Evolutionary conservation across 1,284 basidiomycete genomes (phyloP).

Genomic region (Apiotrichum mycotoxinovorans): DNA sequence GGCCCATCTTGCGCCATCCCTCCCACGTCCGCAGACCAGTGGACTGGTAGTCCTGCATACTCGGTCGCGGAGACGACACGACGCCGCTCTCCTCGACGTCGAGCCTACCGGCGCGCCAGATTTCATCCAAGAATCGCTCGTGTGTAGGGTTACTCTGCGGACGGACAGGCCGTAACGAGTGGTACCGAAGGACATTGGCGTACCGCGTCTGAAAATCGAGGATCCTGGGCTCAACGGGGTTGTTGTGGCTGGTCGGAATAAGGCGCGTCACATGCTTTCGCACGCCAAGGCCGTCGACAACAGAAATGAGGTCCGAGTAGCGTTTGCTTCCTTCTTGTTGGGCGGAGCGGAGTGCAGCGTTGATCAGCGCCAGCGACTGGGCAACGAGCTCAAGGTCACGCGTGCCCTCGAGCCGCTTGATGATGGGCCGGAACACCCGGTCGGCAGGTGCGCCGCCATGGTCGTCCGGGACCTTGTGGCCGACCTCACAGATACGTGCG

Average conservation of each 20-base stretch:
- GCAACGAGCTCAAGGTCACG: conserved; percentile 79
- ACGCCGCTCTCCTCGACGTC: conserved; percentile 18
- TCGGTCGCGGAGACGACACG: conserved; percentile 12
- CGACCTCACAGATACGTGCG: conserved; percentile 68
- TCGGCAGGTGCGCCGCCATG: conserved; percentile 24
- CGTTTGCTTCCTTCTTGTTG: conserved; percentile 34
- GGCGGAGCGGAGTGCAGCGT: conserved; percentile 56
- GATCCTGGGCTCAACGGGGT: conserved; percentile 75
- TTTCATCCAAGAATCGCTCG: conserved; percentile 61
- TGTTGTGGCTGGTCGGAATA: conserved; percentile 69
- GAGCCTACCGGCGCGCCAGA: conserved; percentile 60
- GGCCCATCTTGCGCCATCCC: conserved; percentile 52
- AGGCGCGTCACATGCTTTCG: conserved; percentile 81
- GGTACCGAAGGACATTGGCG: conserved; percentile 72
- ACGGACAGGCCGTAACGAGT: conserved; percentile 73
- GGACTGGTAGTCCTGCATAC: conserved; percentile 38
- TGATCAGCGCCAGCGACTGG: conserved; percentile 84
- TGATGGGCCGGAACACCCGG: conserved; percentile 54
- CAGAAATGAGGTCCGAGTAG: conserved; percentile 35
- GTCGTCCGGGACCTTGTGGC: conserved; percentile 59
- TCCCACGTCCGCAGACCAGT: conserved; percentile 21
- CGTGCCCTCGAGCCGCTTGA: conserved; percentile 66
- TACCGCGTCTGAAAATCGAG: conserved; percentile 90
- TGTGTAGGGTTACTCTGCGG: conserved; percentile 63
- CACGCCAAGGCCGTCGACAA: conserved; percentile 71